phyloP scores from a whole-genome alignment of 2,329 filamentous ascomycete species.

The Amauroascus niger region DNA sequence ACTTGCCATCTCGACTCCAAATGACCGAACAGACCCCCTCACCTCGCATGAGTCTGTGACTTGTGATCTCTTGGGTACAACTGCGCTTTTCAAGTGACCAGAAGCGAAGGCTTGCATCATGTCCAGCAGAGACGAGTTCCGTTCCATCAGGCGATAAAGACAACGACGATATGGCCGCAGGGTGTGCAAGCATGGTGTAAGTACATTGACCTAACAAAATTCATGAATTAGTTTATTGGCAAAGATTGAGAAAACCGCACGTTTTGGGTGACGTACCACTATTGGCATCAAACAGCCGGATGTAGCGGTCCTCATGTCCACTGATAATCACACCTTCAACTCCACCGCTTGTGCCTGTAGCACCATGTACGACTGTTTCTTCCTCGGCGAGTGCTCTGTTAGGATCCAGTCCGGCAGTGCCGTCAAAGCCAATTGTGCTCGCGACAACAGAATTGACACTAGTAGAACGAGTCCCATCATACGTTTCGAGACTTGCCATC shows the following conservation, averaged over 20 bases:
- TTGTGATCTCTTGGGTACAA: constrained; percentile 91
- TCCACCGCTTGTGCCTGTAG: constrained; percentile 71
- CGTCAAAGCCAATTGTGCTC: constrained; percentile 70
- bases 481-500: constrained; percentile 92
- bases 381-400: constrained; percentile 57
- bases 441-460: constrained; percentile 87
- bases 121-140: constrained; percentile 89
- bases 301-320: constrained; percentile 91
- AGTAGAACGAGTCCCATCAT: constrained; percentile 72
- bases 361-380: constrained; percentile 63
- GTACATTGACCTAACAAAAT: constrained; percentile 76
- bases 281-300: constrained; percentile 96
- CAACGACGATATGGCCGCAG: constrained; percentile 81
- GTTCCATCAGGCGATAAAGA: constrained; percentile 86
- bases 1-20: constrained; percentile 90
- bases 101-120: constrained; percentile 91
- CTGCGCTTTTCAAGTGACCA: constrained; percentile 94
- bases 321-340: constrained; percentile 92
- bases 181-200: constrained; percentile 96
- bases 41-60: constrained; percentile 85
- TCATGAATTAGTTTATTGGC: constrained; percentile 8
- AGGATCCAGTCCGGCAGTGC: constrained; percentile 49
- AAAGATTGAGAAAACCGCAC: neutral
- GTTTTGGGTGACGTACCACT: constrained; percentile 63
- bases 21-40: constrained; percentile 91